Evolutionary conservation across 2,329 filamentous ascomycete species (phyloP).

Genomic region (Aspergillus latus): DNA sequence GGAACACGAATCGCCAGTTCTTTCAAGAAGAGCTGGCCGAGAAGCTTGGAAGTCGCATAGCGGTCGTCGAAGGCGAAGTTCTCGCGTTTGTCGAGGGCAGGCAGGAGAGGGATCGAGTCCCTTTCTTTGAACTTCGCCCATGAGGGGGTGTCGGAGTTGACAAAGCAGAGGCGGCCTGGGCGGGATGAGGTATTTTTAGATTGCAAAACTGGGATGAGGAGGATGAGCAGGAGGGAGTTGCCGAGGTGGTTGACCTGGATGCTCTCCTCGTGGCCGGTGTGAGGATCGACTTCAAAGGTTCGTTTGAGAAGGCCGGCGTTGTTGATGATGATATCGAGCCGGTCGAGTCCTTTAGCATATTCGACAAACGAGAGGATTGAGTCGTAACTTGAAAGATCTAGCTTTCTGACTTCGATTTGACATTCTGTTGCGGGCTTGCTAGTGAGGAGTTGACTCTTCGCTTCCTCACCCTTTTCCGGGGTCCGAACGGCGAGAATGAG

Average conservation of each 20-base stretch:
- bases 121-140: background rate
- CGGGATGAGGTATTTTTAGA: background rate
- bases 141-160: background rate
- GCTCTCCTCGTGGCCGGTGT: conserved; percentile 25
- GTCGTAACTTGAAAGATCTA: conserved; percentile 52
- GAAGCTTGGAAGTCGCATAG: conserved; percentile 16
- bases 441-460: background rate
- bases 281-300: conserved; percentile 10
- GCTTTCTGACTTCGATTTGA: conserved; percentile 48
- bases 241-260: conserved; percentile 42
- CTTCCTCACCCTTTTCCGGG: background rate
- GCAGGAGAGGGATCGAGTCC: background rate
- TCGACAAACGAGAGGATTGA: conserved; percentile 47
- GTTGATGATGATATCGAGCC: conserved; percentile 48
- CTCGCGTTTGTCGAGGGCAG: background rate
- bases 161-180: background rate
- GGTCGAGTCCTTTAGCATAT: conserved; percentile 33
- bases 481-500: conserved; percentile 3
- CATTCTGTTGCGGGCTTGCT: background rate
- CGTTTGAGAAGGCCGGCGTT: conserved; percentile 44
- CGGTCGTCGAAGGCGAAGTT: conserved; percentile 5
- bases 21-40: conserved; percentile 17
- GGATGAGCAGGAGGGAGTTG: conserved; percentile 21
- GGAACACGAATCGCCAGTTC: conserved; percentile 6
- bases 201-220: conserved; percentile 22